Evolutionary conservation across 805 yeast genomes (phyloP).

Genomic region (Nakazawaea populi): DNA sequence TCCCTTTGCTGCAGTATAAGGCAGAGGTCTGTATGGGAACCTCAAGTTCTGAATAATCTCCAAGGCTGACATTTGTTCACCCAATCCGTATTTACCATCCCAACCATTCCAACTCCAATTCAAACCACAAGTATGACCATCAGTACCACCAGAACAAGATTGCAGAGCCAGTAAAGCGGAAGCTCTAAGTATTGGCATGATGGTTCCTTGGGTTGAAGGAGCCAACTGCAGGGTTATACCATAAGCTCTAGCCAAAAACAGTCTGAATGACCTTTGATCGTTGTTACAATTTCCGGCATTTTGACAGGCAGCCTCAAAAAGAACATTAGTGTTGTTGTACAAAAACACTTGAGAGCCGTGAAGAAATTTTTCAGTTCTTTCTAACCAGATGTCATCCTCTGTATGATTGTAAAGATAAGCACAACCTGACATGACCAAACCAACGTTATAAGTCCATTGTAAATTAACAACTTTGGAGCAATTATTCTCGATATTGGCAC

Average conservation of each 20-base stretch:
- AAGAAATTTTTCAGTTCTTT: constrained; percentile 44
- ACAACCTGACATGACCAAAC: constrained; percentile 59
- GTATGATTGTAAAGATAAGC: constrained; percentile 66
- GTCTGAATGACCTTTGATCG: constrained; percentile 74
- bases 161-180: constrained; percentile 69
- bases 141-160: constrained; percentile 79
- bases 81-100: constrained; percentile 71
- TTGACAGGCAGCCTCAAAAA: constrained; percentile 75
- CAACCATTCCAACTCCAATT: constrained; percentile 58
- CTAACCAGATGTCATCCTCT: constrained; percentile 51
- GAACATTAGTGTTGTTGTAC: constrained; percentile 25
- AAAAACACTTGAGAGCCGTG: constrained; percentile 40
- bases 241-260: constrained; percentile 58
- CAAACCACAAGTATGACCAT: constrained; percentile 81
- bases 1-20: constrained; percentile 58
- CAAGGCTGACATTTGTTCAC: constrained; percentile 78
- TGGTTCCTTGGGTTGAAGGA: constrained; percentile 43
- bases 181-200: constrained; percentile 35
- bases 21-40: constrained; percentile 38
- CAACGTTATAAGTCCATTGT: constrained; percentile 76
- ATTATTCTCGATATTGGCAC: constrained; percentile 43
- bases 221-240: constrained; percentile 58
- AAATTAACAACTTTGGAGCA: constrained; percentile 46
- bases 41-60: constrained; percentile 51
- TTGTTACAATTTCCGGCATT: constrained; percentile 49